Base-by-base conservation (phyloP, 208 protist genomes). In the Acanthamoeba castellanii region DNA sequence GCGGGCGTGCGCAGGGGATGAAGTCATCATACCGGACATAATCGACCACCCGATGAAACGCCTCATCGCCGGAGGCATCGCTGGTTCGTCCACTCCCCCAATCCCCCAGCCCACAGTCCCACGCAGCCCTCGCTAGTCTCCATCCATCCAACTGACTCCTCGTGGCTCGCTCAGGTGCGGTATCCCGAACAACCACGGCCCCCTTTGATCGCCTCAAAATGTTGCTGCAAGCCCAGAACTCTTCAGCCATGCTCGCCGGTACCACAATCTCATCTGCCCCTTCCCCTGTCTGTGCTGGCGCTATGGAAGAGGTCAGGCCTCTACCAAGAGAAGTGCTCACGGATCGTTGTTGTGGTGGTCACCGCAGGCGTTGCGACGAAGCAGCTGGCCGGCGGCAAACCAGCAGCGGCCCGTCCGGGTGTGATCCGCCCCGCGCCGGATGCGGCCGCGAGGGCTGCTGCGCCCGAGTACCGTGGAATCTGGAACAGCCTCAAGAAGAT, bases 191-290 rank as follows among this genome's bases (percentile, higher is more conserved):
- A 1, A n/a, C 81, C 50, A 95, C 93, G 27, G 93, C 93, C 30
- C 93, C 93, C 18, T 91, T 95, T 50, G 93, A 95, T 42, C 50
- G 93, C 3, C 82, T 95, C 27, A 95, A 95, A 59, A 95, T 90
- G 42, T 55, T 95, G 7, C 74, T 95, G 45, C 93, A 95, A 34
- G 93, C 90, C 9, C 90, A 94, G 52, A 92, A 74, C 85, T 85
- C 90, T 6, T 18, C 90, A 2, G 47, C 90, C 68, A 94, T 70
- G 52, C 68, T 94, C 45, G 90, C 90, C 45, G 90, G 70, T 94
- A 25, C 88, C 7, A 9, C 27, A 7, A 3, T 57, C 27, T 55
- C 18, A 2, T n/a, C 30, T 92, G 52, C 30, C 30, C 70, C 74
- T 52, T 16, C 50, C 7, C 50, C 13, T 18, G 50, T 18, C 50